A percentile compares a stretch with the other conserved stretches of the same genome.
These are phyloP conservation scores for Pholiota conissans DNA, from an alignment of 768 basidiomycete genomes.

Conservation along the genomic window DNA sequence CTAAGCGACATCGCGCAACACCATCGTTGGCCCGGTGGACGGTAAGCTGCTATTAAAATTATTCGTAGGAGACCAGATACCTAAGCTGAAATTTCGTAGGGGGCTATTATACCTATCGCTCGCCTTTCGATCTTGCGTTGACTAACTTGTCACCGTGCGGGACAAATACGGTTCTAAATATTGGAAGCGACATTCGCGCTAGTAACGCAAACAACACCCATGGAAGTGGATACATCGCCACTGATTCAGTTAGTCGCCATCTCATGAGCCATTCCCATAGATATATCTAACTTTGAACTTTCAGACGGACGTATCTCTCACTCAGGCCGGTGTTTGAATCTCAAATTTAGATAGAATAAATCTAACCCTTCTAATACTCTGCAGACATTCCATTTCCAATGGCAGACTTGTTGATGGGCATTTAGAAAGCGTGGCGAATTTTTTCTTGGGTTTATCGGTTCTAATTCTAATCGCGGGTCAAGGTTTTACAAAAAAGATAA, in stretches of 20 bases:
- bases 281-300: no score
- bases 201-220: constrained; percentile 22
- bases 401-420: constrained; percentile 11
- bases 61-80: background rate
- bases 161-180: constrained; percentile 20
- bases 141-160: constrained; percentile 24
- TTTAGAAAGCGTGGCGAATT: no score
- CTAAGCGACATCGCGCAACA: constrained; percentile 21
- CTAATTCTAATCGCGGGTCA: background rate
- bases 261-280: no score
- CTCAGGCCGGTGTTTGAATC: no score
- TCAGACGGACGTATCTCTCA: no score
- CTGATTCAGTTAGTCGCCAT: constrained; percentile 21
- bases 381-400: constrained; percentile 14
- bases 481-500: no score
- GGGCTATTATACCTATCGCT: constrained; percentile 23
- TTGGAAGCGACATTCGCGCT: constrained; percentile 21
- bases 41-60: constrained; percentile 7
- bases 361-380: no score
- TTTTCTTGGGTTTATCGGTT: no score
- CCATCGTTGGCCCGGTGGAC: constrained; percentile 19
- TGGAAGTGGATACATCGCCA: constrained; percentile 23
- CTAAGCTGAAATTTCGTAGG: constrained; percentile 16
- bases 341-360: no score
- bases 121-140: constrained; percentile 24